phyloP scores from a whole-genome alignment of 441 rosid species.

The Isatis lusitanica region DNA sequence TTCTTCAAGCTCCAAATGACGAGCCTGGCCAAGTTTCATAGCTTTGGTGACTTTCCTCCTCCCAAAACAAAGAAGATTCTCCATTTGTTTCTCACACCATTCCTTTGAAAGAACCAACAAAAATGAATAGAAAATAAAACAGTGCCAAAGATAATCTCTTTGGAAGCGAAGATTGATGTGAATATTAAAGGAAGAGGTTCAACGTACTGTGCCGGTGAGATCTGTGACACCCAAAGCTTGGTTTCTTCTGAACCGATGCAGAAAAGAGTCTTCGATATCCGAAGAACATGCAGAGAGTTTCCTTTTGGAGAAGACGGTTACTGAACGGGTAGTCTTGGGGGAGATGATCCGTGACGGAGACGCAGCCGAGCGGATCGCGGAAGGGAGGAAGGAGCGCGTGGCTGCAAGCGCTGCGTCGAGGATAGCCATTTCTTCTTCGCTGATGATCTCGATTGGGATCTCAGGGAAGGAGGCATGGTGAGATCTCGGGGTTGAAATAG shows the following conservation, averaged over 20 bases:
- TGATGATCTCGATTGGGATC: constrained; percentile 75
- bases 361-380: constrained; percentile 33
- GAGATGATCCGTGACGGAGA: constrained; percentile 38
- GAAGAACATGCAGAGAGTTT: constrained; percentile 29
- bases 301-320: constrained; percentile 45
- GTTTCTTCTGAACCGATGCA: constrained; percentile 50
- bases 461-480: constrained; percentile 32
- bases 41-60: constrained; percentile 50
- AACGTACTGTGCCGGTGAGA: constrained; percentile 60
- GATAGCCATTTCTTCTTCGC: constrained; percentile 87
- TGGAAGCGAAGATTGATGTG: not conserved
- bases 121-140: not conserved
- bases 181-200: not conserved
- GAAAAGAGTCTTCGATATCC: constrained; percentile 74
- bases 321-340: constrained; percentile 41
- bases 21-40: constrained; percentile 73
- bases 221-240: constrained; percentile 71
- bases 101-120: constrained; percentile 44
- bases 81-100: constrained; percentile 91
- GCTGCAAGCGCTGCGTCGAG: constrained; percentile 68
- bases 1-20: constrained; percentile 67
- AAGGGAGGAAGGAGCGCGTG: constrained; percentile 44
- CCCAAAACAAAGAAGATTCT: constrained; percentile 51
- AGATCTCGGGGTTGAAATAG: constrained; percentile 20
- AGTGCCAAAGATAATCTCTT: not conserved